Percentiles rank a stretch among this genome's conserved stretches.
Evolutionary conservation across 345 rosid species (phyloP).

Genomic region (Moricandia arvensis): DNA sequence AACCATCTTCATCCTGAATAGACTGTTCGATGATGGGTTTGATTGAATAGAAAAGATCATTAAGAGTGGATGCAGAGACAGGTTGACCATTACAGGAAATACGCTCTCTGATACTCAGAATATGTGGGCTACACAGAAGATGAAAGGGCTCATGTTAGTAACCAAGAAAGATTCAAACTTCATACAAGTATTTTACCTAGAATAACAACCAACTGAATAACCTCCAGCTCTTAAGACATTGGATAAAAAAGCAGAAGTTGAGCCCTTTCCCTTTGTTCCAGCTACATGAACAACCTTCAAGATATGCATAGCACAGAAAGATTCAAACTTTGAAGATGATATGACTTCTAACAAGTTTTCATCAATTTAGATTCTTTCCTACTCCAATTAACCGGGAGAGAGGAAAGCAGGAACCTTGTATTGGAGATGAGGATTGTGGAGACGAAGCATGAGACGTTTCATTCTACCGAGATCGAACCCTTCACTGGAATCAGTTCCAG

Average conservation of each 20-base stretch:
- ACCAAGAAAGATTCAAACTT: neutral
- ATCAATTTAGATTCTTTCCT: too few relatives aligned
- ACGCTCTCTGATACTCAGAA: conserved; percentile 75
- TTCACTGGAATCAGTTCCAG: conserved; percentile 80
- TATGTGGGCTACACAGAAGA: conserved; percentile 61
- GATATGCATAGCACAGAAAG: neutral
- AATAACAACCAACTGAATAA: conserved; percentile 77
- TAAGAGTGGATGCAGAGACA: conserved; percentile 56
- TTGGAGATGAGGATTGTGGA: conserved; percentile 67
- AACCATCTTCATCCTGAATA: conserved; percentile 54
- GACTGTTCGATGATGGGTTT: conserved; percentile 61
- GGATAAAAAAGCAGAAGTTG: conserved; percentile 81
- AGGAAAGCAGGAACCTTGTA: conserved; percentile 56
- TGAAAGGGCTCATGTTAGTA: neutral
- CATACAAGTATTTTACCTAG: conserved; percentile 47
- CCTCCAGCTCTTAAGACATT: conserved; percentile 73
- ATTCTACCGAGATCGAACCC: conserved; percentile 87
- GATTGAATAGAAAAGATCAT: conserved; percentile 54
- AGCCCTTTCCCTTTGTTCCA: conserved; percentile 96
- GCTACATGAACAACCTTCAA: conserved; percentile 69
- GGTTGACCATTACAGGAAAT: conserved; percentile 60
- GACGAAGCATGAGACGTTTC: conserved; percentile 69
- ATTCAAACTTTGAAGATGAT: neutral
- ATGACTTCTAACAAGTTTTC: neutral
- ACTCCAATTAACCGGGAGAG: neutral